These are phyloP conservation scores for Conringia planisiliqua DNA, from an alignment of 345 rosid genomes.

Conservation along the genomic window DNA sequence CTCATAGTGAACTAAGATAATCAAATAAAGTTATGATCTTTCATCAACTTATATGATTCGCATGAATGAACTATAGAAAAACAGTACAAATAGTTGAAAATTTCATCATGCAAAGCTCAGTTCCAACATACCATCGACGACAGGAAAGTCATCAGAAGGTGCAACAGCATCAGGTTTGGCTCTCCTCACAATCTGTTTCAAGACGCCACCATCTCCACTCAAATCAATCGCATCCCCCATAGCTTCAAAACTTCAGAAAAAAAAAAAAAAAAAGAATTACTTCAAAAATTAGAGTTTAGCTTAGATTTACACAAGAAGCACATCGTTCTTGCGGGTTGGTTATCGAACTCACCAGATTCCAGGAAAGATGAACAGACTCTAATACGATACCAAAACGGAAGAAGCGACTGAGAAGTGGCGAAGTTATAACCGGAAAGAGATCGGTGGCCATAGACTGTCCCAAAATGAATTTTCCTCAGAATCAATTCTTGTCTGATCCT, in stretches of 20 bases:
- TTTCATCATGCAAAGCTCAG: neutral
- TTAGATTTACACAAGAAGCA: neutral
- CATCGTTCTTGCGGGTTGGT: neutral
- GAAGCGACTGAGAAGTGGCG: constrained; percentile 1
- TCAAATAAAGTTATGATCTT: neutral
- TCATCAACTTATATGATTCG: neutral
- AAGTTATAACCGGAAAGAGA: constrained; percentile 16
- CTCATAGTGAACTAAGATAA: constrained; percentile 72
- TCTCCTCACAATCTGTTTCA: constrained; percentile 56
- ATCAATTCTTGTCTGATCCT: neutral
- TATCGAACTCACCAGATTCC: constrained; percentile 8
- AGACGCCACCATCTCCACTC: constrained; percentile 77
- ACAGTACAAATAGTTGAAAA: neutral
- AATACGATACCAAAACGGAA: constrained; percentile 2
- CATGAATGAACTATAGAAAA: neutral
- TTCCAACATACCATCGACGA: constrained; percentile 66
- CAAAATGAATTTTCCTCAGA: neutral
- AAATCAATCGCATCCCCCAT: constrained; percentile 70
- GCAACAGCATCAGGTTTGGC: constrained; percentile 61
- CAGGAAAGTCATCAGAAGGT: constrained; percentile 77
- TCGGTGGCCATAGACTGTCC: constrained; percentile 33
- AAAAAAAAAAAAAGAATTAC: neutral
- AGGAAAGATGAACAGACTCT: neutral
- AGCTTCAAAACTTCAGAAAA: constrained; percentile 17
- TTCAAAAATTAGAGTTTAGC: neutral